A percentile compares a stretch with the other conserved stretches of the same genome.
Conservation (phyloP, 306 rosid species). For the Albizia julibrissin region DNA sequence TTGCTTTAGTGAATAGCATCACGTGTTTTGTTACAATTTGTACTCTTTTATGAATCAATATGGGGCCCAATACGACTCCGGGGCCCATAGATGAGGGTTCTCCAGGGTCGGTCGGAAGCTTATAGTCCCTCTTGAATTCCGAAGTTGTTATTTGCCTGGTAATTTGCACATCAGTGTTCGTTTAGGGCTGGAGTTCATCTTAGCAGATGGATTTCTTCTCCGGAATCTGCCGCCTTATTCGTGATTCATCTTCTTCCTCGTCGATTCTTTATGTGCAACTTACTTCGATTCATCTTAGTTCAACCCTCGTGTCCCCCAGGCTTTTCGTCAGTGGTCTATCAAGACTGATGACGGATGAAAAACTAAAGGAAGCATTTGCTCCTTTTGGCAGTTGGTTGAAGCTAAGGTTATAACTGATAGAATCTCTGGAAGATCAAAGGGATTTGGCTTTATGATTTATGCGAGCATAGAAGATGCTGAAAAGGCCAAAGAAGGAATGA, state of each 20-base stretch:
- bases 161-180: not conserved
- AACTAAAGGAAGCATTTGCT: conserved; percentile 75
- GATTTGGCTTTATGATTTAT: conserved; percentile 75
- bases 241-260: conserved; percentile 38
- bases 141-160: not conserved
- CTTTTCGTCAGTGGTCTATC: conserved; percentile 81
- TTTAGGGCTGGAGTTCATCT: not conserved
- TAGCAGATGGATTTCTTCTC: conserved; percentile 51
- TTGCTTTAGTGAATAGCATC: no score
- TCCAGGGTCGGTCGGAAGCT: not conserved
- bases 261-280: conserved; percentile 44
- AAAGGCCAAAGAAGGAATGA: conserved; percentile 79
- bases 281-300: conserved; percentile 41
- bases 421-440: conserved; percentile 86
- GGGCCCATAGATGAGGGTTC: no score
- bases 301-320: conserved; percentile 63
- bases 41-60: no score
- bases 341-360: conserved; percentile 79
- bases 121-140: not conserved
- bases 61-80: no score
- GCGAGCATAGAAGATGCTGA: conserved; percentile 76
- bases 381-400: conserved; percentile 72
- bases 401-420: conserved; percentile 86
- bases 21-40: no score
- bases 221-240: conserved; percentile 39